Evolutionary conservation across 176 grass and related monocot species (phyloP), one percentile per base, ranked within the genome.

Genomic region (Eragrostis curvula): DNA sequence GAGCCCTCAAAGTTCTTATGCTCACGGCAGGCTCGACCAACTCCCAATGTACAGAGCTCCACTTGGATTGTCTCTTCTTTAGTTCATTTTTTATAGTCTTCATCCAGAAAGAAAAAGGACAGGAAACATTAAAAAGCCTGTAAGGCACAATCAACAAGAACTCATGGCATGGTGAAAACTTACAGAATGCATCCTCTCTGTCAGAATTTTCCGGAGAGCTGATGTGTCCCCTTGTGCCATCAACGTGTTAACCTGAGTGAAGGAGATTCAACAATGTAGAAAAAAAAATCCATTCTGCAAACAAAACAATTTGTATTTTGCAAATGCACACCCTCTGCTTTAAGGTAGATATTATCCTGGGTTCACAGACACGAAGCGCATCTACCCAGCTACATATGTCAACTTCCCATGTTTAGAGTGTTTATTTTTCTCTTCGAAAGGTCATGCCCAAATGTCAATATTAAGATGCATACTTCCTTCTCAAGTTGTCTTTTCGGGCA

Each of bases 161-260:
- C 42, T 83, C 58, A 53, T 17, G 79, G 50, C 23, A 69, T 51
- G 47, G 71, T 25, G 41, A 82, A 87, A 92, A 65, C 88, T 89
- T 95, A 98, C 92, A 82, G 92, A 98, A 81, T 95, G 94, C 96
- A 95, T 93, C 59, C 81, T 95, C 79, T 91, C 92, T 10, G 92
- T 95, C 41, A 91, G 71, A 83, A 89, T 42, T 91, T 98, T 95
- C 47, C 90, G 86, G 75, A 98, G 87, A 84, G 96, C 65, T 69
- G 90, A 88, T 73, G 79, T 88, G 68, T 90, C 88, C 86, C 96
- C 96, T 74, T 69, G 84, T 79, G 96, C 90, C 70, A 91, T 91
- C n/a, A 93, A 63, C 36, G 76, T 93, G 81, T 93, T 98, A 68
- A 95, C 88, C 96, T 98, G 82, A 87, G 95, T 88, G 39, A 66